Evolutionary conservation across 1,284 basidiomycete genomes (phyloP).

Genomic region (Anthracocystis walkeri): DNA sequence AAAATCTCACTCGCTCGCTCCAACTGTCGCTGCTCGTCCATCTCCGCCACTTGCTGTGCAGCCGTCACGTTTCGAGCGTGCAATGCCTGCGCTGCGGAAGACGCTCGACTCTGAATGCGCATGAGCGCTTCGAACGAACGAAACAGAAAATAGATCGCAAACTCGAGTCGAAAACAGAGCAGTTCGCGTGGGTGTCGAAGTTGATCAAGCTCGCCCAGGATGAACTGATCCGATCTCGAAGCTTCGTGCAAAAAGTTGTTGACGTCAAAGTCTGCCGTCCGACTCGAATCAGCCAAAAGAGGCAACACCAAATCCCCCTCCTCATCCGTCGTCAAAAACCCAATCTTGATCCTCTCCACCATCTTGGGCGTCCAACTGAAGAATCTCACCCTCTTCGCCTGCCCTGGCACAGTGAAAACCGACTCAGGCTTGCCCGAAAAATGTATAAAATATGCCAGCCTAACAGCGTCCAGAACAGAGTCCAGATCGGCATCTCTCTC

Average conservation of each 20-base stretch:
- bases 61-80: constrained; percentile 22
- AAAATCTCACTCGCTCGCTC: constrained; percentile 41
- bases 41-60: constrained; percentile 32
- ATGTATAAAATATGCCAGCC: constrained; percentile 51
- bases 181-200: constrained; percentile 29
- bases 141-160: constrained; percentile 35
- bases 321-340: constrained; percentile 24
- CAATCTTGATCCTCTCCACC: constrained; percentile 36
- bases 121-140: constrained; percentile 36
- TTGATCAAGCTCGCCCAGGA: constrained; percentile 23
- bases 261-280: constrained; percentile 12
- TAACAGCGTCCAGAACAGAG: constrained; percentile 45
- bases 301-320: constrained; percentile 23
- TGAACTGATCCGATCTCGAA: constrained; percentile 35
- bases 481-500: constrained; percentile 55
- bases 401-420: constrained; percentile 41
- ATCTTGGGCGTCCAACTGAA: constrained; percentile 45
- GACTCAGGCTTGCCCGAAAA: constrained; percentile 52
- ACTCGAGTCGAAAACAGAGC: constrained; percentile 40
- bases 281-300: constrained; percentile 7
- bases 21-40: constrained; percentile 43
- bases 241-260: constrained; percentile 23
- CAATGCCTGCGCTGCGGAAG: constrained; percentile 33
- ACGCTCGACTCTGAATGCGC: constrained; percentile 33
- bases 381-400: constrained; percentile 29